Conservation (phyloP, 306 rosid genomes). For the Vigna mungo region DNA sequence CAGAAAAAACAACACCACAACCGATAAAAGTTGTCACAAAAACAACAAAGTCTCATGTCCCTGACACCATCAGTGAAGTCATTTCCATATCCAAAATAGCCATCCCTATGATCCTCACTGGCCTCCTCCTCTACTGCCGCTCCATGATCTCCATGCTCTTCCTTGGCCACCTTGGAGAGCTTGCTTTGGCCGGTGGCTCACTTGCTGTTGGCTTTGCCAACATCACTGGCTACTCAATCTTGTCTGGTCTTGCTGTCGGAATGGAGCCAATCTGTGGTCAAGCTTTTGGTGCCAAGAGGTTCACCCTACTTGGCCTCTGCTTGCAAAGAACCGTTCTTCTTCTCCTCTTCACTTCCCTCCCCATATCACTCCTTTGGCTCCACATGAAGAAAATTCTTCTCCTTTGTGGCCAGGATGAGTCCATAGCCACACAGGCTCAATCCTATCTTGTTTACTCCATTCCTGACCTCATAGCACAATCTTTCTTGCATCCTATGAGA, state of each 20-base stretch:
- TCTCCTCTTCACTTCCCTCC: conserved; percentile 61
- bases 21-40: neutral
- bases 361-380: conserved; percentile 84
- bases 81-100: conserved; percentile 63
- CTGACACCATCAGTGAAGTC: conserved; percentile 52
- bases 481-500: conserved; percentile 80
- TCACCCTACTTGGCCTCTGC: conserved; percentile 72
- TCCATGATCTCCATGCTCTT: conserved; percentile 94
- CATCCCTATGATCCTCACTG: conserved; percentile 82
- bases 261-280: conserved; percentile 95
- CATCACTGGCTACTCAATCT: conserved; percentile 93
- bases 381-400: conserved; percentile 70
- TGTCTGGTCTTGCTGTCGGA: conserved; percentile 90
- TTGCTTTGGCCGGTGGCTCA: conserved; percentile 88
- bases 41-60: conserved; percentile 42
- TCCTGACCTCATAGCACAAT: conserved; percentile 93
- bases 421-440: conserved; percentile 78
- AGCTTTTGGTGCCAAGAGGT: conserved; percentile 83
- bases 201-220: conserved; percentile 83
- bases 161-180: conserved; percentile 82
- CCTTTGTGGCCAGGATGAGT: conserved; percentile 71
- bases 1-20: neutral
- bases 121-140: conserved; percentile 77
- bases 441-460: conserved; percentile 73
- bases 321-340: conserved; percentile 77